Evolutionary conservation across 129 eudicot species (phyloP), one percentile per base, ranked within the genome.

Genomic region (Flaveria robusta): DNA sequence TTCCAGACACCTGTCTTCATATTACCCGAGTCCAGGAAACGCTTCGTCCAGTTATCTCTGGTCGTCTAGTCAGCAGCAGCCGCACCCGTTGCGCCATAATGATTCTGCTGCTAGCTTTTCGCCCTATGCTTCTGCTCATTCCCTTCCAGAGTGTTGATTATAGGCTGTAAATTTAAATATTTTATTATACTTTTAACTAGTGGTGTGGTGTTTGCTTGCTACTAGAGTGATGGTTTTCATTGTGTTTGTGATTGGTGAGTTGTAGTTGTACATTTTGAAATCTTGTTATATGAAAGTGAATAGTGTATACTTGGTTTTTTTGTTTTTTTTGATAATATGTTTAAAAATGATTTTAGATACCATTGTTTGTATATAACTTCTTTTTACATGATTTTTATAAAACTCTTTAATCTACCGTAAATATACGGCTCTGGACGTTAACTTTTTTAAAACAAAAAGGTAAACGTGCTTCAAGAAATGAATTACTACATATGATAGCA

Each of bases 51-150:
- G 98, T 82, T 93, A 90, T 76, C 55, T 88, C 7, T 91, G 93
- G 71, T 87, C 96, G 24, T 85, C 90, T 16, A 86, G 89, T 79
- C 97, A 82, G 63, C 92, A 85, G 45, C 88, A 58, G 34, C 22
- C 68, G 1, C 82, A 82, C 70, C 83, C 85, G 13, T 74, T 94
- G 77, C 97, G 84, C 58, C 81, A 85, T 59, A 89, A 84, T 39
- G 96, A 87, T 71, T 91, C 99, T 4, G 88, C 94, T 66, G 80
- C 91, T 16, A 94, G 92, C 82, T 91, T 89, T 68, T 94, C 99
- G 15, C 94, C 99, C 0, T 94, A 72, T 79, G 80, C 88, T 70
- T 94, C 99, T 11, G 88, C 96, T 51, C 88, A 94, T 31, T 91
- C 97, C 5, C 96, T 94, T 47, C 99, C 99, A 2, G 97, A 82